Conservation (phyloP, 305 asterid genomes). For the Solanum hybrid region DNA sequence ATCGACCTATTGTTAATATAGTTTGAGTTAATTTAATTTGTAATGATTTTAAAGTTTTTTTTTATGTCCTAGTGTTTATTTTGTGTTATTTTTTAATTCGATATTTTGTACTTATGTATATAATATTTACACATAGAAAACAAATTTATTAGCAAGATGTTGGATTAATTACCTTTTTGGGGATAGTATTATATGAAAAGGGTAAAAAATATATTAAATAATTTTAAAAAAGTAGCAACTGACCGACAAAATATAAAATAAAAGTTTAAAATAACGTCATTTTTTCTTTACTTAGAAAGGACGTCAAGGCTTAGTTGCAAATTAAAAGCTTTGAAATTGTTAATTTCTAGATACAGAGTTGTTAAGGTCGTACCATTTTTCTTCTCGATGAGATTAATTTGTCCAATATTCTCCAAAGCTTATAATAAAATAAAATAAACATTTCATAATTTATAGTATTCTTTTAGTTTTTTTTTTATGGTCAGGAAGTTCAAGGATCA, state of each 20-base stretch:
- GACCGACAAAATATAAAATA: neutral
- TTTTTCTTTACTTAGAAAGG: conserved; percentile 12
- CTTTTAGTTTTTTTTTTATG: neutral
- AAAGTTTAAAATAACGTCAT: neutral
- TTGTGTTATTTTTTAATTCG: neutral
- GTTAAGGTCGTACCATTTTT: neutral
- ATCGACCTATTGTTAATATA: neutral
- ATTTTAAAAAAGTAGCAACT: neutral
- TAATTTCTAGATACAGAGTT: neutral
- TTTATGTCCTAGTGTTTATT: neutral
- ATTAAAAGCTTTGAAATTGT: neutral
- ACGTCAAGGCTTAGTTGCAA: conserved; percentile 9
- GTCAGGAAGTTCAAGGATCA: neutral
- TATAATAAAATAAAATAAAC: neutral
- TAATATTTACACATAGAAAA: neutral
- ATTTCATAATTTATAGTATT: neutral
- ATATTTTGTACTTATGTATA: neutral
- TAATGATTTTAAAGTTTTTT: neutral
- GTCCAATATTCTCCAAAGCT: neutral
- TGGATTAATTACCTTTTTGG: neutral
- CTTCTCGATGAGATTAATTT: conserved; percentile 3
- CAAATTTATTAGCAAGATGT: neutral
- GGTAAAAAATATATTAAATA: neutral
- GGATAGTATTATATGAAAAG: neutral
- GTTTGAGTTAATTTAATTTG: neutral